Evolutionary conservation across 176 grass and related monocot genomes (phyloP).

Genomic region (Thalia dealbata): DNA sequence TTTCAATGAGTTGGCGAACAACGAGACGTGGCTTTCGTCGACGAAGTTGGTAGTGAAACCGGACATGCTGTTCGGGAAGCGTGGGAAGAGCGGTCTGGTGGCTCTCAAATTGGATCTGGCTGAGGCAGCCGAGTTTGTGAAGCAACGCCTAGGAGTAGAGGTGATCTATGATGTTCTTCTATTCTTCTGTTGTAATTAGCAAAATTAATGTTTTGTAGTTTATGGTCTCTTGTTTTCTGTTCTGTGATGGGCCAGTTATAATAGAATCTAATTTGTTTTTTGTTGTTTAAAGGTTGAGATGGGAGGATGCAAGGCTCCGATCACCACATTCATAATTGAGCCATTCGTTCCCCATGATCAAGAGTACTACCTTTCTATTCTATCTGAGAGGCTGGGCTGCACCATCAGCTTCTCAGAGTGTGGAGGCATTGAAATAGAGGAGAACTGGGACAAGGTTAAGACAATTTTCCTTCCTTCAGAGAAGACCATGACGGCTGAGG

Average conservation of each 20-base stretch:
- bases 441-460: slow-evolving; percentile 51
- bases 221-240: background rate
- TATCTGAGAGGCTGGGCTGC: slow-evolving; percentile 38
- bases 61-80: slow-evolving; percentile 46
- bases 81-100: slow-evolving; percentile 40
- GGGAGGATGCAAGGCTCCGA: slow-evolving; percentile 39
- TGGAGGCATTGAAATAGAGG: slow-evolving; percentile 49
- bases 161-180: slow-evolving; percentile 4
- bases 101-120: slow-evolving; percentile 36
- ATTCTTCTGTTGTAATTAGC: background rate
- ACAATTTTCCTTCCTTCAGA: slow-evolving; percentile 34
- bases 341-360: slow-evolving; percentile 37
- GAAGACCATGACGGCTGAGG: slow-evolving; percentile 31
- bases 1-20: slow-evolving; percentile 34
- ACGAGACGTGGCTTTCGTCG: slow-evolving; percentile 32
- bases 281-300: slow-evolving; percentile 30
- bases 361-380: slow-evolving; percentile 44
- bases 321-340: slow-evolving; percentile 40
- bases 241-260: background rate
- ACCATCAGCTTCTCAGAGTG: slow-evolving; percentile 46
- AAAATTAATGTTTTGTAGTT: background rate
- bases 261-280: background rate
- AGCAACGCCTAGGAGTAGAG: slow-evolving; percentile 34
- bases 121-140: slow-evolving; percentile 32
- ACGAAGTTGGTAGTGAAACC: slow-evolving; percentile 46